phyloP scores from a whole-genome alignment of 805 yeast species.

The Metschnikowia lochheadii region DNA sequence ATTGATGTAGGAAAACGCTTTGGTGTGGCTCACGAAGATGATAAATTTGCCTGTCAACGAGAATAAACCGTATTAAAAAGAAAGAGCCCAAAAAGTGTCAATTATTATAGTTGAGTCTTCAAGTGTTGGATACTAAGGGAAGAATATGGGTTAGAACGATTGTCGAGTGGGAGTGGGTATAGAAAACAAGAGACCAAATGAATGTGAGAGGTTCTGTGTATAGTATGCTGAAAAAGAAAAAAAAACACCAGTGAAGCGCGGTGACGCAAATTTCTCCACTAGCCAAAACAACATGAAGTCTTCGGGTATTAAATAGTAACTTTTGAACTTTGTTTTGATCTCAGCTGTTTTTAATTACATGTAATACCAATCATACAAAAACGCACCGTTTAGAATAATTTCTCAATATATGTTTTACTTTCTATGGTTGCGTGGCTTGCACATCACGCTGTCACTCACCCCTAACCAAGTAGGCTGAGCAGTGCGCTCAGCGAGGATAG shows the following conservation, averaged over 20 bases:
- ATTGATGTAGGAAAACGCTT: not conserved
- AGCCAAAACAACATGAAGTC: not conserved
- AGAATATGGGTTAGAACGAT: not conserved
- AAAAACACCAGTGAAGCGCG: constrained; percentile 3
- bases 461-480: constrained; percentile 6
- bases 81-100: not conserved
- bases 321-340: not conserved
- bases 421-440: not conserved
- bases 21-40: not conserved
- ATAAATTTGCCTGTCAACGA: not conserved
- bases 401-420: not conserved
- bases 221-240: constrained; percentile 1
- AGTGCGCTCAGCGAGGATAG: constrained; percentile 1
- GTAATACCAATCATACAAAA: not conserved
- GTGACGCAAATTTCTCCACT: constrained; percentile 4
- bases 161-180: not conserved
- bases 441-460: not conserved
- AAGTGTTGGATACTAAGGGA: not conserved
- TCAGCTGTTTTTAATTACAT: not conserved
- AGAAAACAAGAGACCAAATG: constrained; percentile 3
- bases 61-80: not conserved
- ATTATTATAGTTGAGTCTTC: not conserved
- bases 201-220: constrained; percentile 1
- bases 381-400: not conserved
- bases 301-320: not conserved